Evolutionary conservation across 441 rosid species (phyloP).

Genomic region (Melastoma candidum): DNA sequence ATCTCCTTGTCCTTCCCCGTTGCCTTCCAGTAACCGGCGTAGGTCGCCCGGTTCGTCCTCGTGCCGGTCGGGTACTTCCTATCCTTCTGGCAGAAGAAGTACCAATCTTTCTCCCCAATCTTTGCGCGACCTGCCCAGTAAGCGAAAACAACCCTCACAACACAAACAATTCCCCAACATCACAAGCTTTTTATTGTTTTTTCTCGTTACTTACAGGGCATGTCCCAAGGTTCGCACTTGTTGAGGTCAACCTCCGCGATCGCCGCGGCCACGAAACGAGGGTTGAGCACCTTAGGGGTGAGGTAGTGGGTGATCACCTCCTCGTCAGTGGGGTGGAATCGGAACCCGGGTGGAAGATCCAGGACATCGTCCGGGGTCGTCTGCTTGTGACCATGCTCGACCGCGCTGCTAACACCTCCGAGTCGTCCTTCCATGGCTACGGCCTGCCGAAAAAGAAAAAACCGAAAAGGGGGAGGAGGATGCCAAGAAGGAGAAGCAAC

Average conservation of each 20-base stretch:
- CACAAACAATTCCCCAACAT: not conserved
- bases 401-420: too few relatives aligned
- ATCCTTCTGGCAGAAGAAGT: slow-evolving; percentile 16
- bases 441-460: too few relatives aligned
- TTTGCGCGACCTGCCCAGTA: not conserved
- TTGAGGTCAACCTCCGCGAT: slow-evolving; percentile 16
- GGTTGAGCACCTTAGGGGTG: slow-evolving; percentile 8
- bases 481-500: too few relatives aligned
- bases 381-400: too few relatives aligned
- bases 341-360: slow-evolving; percentile 17
- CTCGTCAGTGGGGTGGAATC: slow-evolving; percentile 20
- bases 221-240: slow-evolving; percentile 17
- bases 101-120: slow-evolving; percentile 21
- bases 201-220: slow-evolving; percentile 13
- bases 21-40: slow-evolving; percentile 17
- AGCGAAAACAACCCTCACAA: not conserved
- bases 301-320: slow-evolving; percentile 21
- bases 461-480: too few relatives aligned
- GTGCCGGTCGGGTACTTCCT: slow-evolving; percentile 18
- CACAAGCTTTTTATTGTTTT: not conserved
- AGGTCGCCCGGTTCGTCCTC: slow-evolving; percentile 18
- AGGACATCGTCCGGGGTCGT: slow-evolving; percentile 1
- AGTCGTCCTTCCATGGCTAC: too few relatives aligned
- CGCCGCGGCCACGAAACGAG: slow-evolving; percentile 8
- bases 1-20: slow-evolving; percentile 23